Base-by-base conservation (phyloP, 208 protist genomes). In the Herpetomonas muscarum region DNA sequence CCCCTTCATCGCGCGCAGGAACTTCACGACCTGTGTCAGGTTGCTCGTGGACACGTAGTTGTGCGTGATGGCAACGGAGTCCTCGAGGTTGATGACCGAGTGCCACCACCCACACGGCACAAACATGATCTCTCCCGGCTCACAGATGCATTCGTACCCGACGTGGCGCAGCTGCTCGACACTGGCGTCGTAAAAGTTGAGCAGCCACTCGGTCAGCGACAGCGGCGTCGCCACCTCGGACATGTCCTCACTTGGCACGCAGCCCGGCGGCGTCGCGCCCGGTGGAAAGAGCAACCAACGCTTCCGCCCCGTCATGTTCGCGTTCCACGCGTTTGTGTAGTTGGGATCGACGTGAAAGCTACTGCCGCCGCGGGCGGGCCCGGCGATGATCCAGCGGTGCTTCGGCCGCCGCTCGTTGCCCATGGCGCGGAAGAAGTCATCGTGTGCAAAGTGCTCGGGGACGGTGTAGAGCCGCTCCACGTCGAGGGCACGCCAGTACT, bases 31-130 rank as follows among this genome's bases (percentile, higher is more conserved):
- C 48, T 76, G 76, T 17, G 66, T 55, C 30, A 96, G 51, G 57
- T 91, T 92, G 57, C 67, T 68, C 44, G 68, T 55, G 26, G 87
- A 94, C 9, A 93, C 87, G 61, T 92, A 96, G 71, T 96, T 96
- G 53, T 96, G 90, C 37, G 90, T 96, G 37, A 96, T 84, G 42
- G 86, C 85, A 28, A 94, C 69, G 34, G 85, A 86, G 61, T 88
- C 72, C 54, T 92, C 87, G 7, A 94, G 69, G 69, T 96, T 96
- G 61, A 96, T 81, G 29, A 93, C 81, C 58, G 66, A 87, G 70
- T 96, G 90, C 90, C 90, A 96, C 90, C 90, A 96, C 28, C 87
- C 87, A 58, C 82, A 80, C 42, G 90, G 90, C 36, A 96, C 71
- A 50, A 92, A 96, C 70, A 96, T 86, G 42, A 92, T 92, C 55